A percentile compares a stretch with the other conserved stretches of the same genome.
Conservation (phyloP, 202 grass and related monocot species). For the Carex sylvatica region DNA sequence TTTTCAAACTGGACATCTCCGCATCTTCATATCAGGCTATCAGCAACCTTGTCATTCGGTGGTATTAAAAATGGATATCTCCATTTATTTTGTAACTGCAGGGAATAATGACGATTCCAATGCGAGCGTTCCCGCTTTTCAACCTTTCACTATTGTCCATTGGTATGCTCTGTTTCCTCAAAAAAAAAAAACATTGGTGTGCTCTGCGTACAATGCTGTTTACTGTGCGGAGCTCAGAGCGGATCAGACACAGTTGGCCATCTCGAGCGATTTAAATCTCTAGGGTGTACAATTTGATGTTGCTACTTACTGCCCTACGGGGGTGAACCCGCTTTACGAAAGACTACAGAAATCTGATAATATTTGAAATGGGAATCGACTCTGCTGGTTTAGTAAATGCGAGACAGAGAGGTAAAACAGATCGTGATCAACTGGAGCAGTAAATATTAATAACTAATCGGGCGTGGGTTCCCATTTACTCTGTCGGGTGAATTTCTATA, state of each 20-base stretch:
- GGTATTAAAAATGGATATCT: background rate
- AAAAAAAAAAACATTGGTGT: too few relatives aligned
- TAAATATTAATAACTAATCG: conserved; percentile 22
- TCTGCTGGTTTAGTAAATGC: background rate
- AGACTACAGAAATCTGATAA: background rate
- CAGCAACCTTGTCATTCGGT: too few relatives aligned
- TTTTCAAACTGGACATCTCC: background rate
- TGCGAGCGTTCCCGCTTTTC: conserved; percentile 20
- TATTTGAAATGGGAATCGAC: background rate
- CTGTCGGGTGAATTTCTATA: conserved; percentile 26
- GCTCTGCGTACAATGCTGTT: conserved; percentile 16
- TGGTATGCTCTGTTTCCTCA: background rate
- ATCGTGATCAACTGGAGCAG: conserved; percentile 5
- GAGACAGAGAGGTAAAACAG: conserved; percentile 11
- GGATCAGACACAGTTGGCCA: background rate
- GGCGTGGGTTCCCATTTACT: conserved; percentile 27
- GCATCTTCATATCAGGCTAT: background rate
- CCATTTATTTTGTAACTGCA: background rate
- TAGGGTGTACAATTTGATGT: background rate
- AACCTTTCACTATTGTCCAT: background rate
- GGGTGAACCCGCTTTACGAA: background rate
- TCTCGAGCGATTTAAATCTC: background rate
- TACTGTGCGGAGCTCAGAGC: background rate
- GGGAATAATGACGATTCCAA: background rate
- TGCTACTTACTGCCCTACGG: background rate